Percentiles rank a stretch among this genome's conserved stretches.
Evolutionary conservation across 2,329 filamentous ascomycete species (phyloP).

Genomic region (Bipolaris victoriae): DNA sequence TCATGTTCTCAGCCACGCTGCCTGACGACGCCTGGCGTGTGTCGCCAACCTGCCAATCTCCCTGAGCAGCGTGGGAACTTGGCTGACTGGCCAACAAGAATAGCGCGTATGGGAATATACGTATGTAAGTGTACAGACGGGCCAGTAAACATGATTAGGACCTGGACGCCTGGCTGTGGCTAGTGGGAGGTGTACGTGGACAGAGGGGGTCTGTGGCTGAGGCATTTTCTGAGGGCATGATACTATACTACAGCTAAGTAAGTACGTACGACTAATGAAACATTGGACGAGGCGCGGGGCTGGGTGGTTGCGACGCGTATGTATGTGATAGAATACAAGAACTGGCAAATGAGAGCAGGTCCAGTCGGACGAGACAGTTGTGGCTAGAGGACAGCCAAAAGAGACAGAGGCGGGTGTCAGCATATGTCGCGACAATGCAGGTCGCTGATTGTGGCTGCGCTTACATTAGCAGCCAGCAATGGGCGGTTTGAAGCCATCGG

Average conservation of each 20-base stretch:
- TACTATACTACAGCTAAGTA: too few relatives aligned
- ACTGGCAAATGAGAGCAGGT: too few relatives aligned
- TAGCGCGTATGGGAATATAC: too few relatives aligned
- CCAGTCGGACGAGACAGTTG: not conserved
- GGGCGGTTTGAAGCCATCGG: not conserved
- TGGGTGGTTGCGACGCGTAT: not conserved
- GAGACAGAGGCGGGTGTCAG: conserved; percentile 19
- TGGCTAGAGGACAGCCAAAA: conserved; percentile 19
- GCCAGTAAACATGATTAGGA: too few relatives aligned
- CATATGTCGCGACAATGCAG: conserved; percentile 22
- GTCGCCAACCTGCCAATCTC: conserved; percentile 14
- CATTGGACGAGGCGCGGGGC: not conserved
- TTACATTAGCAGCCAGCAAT: conserved; percentile 2
- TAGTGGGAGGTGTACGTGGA: conserved; percentile 17
- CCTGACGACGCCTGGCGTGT: conserved; percentile 35
- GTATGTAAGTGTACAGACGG: too few relatives aligned
- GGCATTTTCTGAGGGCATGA: conserved; percentile 5
- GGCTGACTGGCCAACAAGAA: conserved; percentile 6
- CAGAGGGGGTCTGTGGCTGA: conserved; percentile 2
- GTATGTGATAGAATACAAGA: not conserved
- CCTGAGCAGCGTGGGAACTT: conserved; percentile 11
- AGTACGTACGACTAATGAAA: not conserved
- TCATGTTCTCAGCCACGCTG: conserved; percentile 36
- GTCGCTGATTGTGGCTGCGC: conserved; percentile 19
- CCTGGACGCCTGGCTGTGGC: not conserved